phyloP scores from a whole-genome alignment of 2,329 filamentous ascomycete genomes.

The Chaetomiaceae sp. region DNA sequence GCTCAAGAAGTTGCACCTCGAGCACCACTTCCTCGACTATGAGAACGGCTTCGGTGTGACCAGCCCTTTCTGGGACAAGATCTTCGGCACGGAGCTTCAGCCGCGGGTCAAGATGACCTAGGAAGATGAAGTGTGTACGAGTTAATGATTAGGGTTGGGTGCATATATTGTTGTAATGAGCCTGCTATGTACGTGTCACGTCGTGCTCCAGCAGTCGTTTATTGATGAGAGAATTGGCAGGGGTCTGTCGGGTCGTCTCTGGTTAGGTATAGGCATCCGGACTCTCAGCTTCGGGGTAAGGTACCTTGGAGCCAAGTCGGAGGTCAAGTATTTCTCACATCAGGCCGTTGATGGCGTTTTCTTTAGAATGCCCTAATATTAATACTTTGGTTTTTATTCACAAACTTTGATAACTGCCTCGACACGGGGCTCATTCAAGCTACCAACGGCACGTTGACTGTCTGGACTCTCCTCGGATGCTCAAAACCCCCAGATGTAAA shows the following conservation, averaged over 20 bases:
- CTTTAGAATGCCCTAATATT: slow-evolving; percentile 8
- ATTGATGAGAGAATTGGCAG: too few relatives aligned
- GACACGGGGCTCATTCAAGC: too few relatives aligned
- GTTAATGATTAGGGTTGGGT: slow-evolving; percentile 34
- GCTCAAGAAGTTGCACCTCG: slow-evolving; percentile 95
- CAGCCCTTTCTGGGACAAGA: slow-evolving; percentile 87
- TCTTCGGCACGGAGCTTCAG: slow-evolving; percentile 83
- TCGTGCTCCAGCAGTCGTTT: background rate
- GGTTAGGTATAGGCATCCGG: too few relatives aligned
- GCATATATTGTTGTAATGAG: slow-evolving; percentile 24
- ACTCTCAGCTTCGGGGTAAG: too few relatives aligned
- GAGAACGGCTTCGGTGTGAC: slow-evolving; percentile 97
- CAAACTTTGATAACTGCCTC: too few relatives aligned
- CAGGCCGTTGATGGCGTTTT: background rate
- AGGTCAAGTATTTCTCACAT: too few relatives aligned
- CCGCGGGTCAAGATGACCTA: slow-evolving; percentile 33
- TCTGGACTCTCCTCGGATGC: too few relatives aligned
- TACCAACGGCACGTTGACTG: too few relatives aligned
- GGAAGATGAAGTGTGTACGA: background rate
- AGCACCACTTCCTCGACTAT: slow-evolving; percentile 97
- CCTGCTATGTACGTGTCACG: slow-evolving; percentile 9
- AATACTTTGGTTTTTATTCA: background rate
- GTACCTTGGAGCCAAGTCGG: too few relatives aligned
- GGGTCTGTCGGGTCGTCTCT: too few relatives aligned
- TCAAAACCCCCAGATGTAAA: too few relatives aligned